Evolutionary conservation across 345 rosid genomes (phyloP).

Genomic region (Atalantia buxifolia): DNA sequence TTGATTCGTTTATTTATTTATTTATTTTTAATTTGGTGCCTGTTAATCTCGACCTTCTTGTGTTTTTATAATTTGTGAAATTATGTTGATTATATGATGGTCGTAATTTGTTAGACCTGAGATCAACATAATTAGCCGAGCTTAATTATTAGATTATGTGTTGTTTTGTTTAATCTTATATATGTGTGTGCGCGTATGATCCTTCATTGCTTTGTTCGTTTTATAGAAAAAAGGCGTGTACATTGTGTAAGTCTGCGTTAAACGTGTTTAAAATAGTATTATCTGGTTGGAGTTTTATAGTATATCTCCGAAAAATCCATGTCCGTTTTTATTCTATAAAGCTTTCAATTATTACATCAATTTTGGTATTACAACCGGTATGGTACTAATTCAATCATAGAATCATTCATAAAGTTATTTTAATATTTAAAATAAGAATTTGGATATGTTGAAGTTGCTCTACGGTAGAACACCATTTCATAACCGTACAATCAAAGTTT

Average conservation of each 20-base stretch:
- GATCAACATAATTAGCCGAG: background rate
- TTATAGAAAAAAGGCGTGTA: no score
- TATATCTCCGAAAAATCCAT: no score
- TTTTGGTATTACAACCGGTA: no score
- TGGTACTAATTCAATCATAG: no score
- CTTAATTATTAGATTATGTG: background rate
- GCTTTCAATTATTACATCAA: no score
- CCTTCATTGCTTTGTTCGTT: no score
- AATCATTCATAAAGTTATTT: no score
- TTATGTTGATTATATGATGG: background rate
- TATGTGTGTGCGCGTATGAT: background rate
- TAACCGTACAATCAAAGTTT: accelerated
- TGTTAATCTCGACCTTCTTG: background rate
- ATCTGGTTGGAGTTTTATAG: no score
- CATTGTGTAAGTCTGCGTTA: no score
- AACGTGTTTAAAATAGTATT: no score
- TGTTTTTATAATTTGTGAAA: background rate
- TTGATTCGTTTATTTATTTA: background rate
- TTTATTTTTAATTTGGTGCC: background rate
- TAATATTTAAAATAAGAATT: no score
- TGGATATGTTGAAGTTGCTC: accelerated
- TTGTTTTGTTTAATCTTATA: background rate
- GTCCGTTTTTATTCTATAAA: no score
- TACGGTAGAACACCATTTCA: accelerated
- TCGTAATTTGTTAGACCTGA: background rate